Percentiles rank a stretch among this genome's conserved stretches.
phyloP scores from a whole-genome alignment of 1,139 yeast species.

The Lizanozyma gosingica region DNA sequence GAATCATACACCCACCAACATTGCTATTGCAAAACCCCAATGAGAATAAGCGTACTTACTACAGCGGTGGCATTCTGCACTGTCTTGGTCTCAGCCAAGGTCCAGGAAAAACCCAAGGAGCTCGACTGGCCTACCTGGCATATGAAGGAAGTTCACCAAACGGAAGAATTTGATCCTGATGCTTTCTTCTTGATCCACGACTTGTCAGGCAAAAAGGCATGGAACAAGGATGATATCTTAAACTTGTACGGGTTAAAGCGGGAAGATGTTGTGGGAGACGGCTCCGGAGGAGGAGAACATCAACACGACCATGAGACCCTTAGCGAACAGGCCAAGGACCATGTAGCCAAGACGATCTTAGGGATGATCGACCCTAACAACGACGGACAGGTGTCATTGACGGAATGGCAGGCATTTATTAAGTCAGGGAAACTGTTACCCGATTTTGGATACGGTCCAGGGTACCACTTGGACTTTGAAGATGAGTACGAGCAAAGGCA shows the following conservation, averaged over 20 bases:
- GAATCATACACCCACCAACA: too few species aligned
- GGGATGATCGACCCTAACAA: slow-evolving; percentile 52
- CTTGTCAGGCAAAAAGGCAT: slow-evolving; percentile 39
- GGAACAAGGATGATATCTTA: slow-evolving; percentile 61
- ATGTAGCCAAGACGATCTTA: slow-evolving; percentile 50
- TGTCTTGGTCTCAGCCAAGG: slow-evolving; percentile 1
- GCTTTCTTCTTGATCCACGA: slow-evolving; percentile 83
- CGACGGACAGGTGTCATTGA: slow-evolving; percentile 57
- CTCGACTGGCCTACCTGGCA: slow-evolving; percentile 76
- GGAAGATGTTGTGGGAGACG: slow-evolving; percentile 72
- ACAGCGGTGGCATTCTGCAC: too few species aligned
- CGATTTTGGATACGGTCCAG: slow-evolving; percentile 92
- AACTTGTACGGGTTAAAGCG: slow-evolving; percentile 73
- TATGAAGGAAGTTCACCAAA: slow-evolving; percentile 80
- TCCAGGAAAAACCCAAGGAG: slow-evolving; percentile 35
- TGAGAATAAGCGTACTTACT: too few species aligned
- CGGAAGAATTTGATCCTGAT: slow-evolving; percentile 64
- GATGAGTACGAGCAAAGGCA: slow-evolving; percentile 91
- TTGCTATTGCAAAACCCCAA: too few species aligned
- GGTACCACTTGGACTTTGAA: slow-evolving; percentile 94
- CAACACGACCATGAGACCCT: slow-evolving; percentile 49
- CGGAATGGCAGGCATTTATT: slow-evolving; percentile 66
- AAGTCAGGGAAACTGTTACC: slow-evolving; percentile 67
- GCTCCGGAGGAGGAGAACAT: slow-evolving; percentile 83
- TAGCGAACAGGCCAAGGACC: slow-evolving; percentile 41